Evolutionary conservation across 2,329 filamentous ascomycete species (phyloP).

Genomic region (Acephala macrosclerotiorum): DNA sequence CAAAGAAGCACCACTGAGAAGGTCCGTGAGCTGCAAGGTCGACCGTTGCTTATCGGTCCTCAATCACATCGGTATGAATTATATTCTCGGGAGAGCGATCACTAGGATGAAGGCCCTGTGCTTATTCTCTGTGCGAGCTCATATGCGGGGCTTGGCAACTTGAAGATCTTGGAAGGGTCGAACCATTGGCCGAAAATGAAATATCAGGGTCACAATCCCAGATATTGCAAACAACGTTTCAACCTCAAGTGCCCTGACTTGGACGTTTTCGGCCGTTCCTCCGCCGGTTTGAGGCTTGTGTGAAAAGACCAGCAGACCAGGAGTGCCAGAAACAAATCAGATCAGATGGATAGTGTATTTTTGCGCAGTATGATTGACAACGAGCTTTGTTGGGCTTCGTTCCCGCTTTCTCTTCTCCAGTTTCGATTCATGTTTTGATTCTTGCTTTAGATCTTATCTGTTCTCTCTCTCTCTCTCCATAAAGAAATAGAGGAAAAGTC

Average conservation of each 20-base stretch:
- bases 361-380: too few species aligned
- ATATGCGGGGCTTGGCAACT: not conserved
- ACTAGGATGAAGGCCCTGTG: too few species aligned
- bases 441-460: too few species aligned
- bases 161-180: not conserved
- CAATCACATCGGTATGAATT: too few species aligned
- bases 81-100: not conserved
- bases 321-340: not conserved
- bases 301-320: not conserved
- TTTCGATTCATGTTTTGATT: too few species aligned
- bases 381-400: too few species aligned
- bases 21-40: too few species aligned
- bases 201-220: not conserved
- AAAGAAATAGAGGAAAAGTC: too few species aligned
- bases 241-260: not conserved
- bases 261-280: not conserved
- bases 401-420: too few species aligned
- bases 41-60: not conserved
- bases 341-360: not conserved
- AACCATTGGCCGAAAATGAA: not conserved
- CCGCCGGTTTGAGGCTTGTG: not conserved
- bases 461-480: too few species aligned
- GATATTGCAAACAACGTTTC: not conserved
- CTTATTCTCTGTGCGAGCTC: not conserved
- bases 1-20: too few species aligned